Conservation (phyloP, 495 filamentous ascomycete genomes). For the Penicillium psychrofluorescens region DNA sequence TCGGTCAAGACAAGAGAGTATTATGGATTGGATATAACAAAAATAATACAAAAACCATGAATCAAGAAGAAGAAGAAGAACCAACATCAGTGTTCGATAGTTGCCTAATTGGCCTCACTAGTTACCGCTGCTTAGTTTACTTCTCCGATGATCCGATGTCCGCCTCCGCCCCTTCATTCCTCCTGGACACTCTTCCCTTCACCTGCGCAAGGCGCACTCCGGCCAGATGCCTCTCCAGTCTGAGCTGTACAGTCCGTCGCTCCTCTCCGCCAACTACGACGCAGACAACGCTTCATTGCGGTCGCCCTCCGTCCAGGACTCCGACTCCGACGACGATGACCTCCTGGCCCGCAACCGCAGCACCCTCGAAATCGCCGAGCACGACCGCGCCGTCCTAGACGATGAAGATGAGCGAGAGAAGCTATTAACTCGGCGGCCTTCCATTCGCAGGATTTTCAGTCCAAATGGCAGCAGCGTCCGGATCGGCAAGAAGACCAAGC, state of each 20-base stretch:
- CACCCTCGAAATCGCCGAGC: slow-evolving; percentile 60
- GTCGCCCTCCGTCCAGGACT: slow-evolving; percentile 64
- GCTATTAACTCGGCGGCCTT: slow-evolving; percentile 52
- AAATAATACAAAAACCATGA: too few species aligned
- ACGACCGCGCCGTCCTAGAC: slow-evolving; percentile 70
- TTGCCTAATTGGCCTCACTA: too few species aligned
- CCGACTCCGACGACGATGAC: slow-evolving; percentile 70
- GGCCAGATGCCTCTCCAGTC: too few species aligned
- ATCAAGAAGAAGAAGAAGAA: too few species aligned
- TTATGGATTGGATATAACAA: too few species aligned
- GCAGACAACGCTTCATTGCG: slow-evolving; percentile 60
- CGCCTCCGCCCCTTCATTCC: too few species aligned
- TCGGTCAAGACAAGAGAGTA: too few species aligned
- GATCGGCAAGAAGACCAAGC: slow-evolving; percentile 51
- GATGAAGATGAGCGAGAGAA: slow-evolving; percentile 87
- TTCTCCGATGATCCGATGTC: too few species aligned
- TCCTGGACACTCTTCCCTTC: too few species aligned
- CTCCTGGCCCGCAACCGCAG: slow-evolving; percentile 55
- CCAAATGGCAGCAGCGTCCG: slow-evolving; percentile 32
- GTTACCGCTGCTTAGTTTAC: too few species aligned
- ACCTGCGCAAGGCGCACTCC: too few species aligned
- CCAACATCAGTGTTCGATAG: too few species aligned
- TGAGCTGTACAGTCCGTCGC: slow-evolving; percentile 20
- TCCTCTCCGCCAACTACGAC: slow-evolving; percentile 59
- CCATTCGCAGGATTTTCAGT: slow-evolving; percentile 39